phyloP scores from a whole-genome alignment of 1,284 basidiomycete species.

The Melampsora americana region DNA sequence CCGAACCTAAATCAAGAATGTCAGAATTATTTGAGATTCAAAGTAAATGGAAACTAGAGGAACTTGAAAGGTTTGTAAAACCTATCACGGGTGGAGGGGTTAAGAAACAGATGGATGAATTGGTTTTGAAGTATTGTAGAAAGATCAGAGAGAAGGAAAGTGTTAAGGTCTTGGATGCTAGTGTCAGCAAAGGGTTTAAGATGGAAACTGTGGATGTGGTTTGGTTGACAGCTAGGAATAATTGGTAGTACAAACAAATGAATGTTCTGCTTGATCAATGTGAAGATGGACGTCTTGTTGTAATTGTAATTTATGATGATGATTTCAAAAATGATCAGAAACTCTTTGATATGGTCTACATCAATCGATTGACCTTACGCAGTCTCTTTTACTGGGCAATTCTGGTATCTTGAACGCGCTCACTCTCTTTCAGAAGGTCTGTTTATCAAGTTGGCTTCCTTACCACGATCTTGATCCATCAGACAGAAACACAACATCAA shows the following conservation, averaged over 20 bases:
- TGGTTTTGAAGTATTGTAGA: constrained; percentile 41
- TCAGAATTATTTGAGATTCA: constrained; percentile 34
- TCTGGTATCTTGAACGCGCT: neutral
- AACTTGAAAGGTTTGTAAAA: constrained; percentile 32
- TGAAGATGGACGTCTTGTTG: neutral
- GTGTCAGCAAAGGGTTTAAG: neutral
- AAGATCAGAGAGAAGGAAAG: constrained; percentile 37
- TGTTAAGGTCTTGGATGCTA: neutral
- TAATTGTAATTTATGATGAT: neutral
- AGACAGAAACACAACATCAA: too few relatives aligned
- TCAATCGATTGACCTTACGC: neutral
- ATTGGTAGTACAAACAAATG: neutral
- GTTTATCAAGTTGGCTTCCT: too few relatives aligned
- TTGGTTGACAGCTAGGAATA: constrained; percentile 39
- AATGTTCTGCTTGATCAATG: neutral
- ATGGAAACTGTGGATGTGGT: constrained; percentile 11
- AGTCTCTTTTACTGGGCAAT: neutral
- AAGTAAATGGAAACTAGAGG: constrained; percentile 27
- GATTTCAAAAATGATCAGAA: neutral
- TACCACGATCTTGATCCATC: too few relatives aligned
- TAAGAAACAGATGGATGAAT: constrained; percentile 38
- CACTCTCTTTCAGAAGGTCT: too few relatives aligned
- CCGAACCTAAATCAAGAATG: constrained; percentile 34
- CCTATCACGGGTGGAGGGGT: constrained; percentile 39
- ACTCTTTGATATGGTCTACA: neutral